phyloP scores from a whole-genome alignment of 1,139 yeast species.

The Pichia sp. region DNA sequence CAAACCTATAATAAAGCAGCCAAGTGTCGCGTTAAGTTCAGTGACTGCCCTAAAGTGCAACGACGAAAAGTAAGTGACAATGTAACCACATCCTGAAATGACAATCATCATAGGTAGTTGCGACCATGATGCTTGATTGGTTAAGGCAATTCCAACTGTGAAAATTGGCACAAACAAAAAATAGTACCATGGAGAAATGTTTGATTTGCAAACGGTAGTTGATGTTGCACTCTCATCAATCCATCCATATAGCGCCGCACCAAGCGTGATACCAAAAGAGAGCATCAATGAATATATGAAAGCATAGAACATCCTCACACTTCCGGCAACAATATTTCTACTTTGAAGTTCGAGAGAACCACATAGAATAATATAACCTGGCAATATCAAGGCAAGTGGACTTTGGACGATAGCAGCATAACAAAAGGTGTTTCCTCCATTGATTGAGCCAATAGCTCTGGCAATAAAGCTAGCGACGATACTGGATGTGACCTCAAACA shows the following conservation, averaged over 20 bases:
- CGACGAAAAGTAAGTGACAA: conserved; percentile 81
- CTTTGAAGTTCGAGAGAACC: conserved; percentile 90
- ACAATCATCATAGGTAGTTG: conserved; percentile 79
- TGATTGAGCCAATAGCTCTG: conserved; percentile 82
- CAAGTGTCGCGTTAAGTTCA: conserved; percentile 81
- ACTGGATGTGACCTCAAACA: conserved; percentile 85
- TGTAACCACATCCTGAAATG: conserved; percentile 73
- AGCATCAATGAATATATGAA: conserved; percentile 83
- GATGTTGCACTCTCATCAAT: conserved; percentile 71
- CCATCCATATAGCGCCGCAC: conserved; percentile 94
- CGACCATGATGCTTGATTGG: conserved; percentile 74
- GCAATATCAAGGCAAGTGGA: conserved; percentile 79
- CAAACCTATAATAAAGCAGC: conserved; percentile 88
- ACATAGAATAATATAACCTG: conserved; percentile 86
- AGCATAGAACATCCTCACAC: conserved; percentile 95
- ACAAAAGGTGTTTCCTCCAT: conserved; percentile 58
- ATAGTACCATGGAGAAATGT: conserved; percentile 56
- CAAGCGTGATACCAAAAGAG: conserved; percentile 90
- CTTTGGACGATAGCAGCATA: conserved; percentile 89
- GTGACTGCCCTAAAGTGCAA: conserved; percentile 62
- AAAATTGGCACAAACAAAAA: conserved; percentile 78
- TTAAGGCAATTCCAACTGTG: conserved; percentile 63
- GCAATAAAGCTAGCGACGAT: conserved; percentile 83
- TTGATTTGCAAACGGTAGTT: conserved; percentile 49
- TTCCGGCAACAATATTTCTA: conserved; percentile 83